Base-by-base conservation (phyloP, 2,329 filamentous ascomycete species). In the Ophiostoma sp. region DNA sequence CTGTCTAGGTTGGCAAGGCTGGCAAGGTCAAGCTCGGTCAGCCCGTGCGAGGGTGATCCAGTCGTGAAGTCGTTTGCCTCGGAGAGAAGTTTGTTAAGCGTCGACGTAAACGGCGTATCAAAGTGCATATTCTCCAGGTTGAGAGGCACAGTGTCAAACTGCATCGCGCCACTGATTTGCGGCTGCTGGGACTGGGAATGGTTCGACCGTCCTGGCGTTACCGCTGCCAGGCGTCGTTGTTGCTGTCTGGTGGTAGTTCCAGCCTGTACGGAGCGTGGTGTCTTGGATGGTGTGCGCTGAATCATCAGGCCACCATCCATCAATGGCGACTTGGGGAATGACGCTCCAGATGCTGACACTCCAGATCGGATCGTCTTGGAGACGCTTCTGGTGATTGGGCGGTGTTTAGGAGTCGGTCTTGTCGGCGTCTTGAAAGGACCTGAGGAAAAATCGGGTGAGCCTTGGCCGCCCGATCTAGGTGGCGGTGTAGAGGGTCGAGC, bases 71-170 rank as follows among this genome's bases (percentile, higher is more conserved):
- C 75, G 67, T 82, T 80, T 9, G 79, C 80, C 70, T 88, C 85
- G 7, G 84, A 87, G 27, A 91, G 80, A 70, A 91, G 80, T 73
- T 89, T 84, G 71, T 84, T 85, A 47, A 92, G 81, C 36, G 49
- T 55, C 6, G 84, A 81, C 1, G 86, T 87, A 73, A 89, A 84
- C 0, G 87, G 87, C 5, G 86, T 87, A 67, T 82, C 81, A 64
- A 80, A 78, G 3, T 73, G 67, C 40, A 78, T 71, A 64, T 78
- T 77, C 47, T 76, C 74, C 0, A 74, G 58, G 52, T 75, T 74
- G 0, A 74, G 58, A 2, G 72, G 72, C 63, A 82, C 78, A 49
- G 45, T 45, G 58, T 76, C 74, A 0, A 74, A 49, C 5, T 72
- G 72, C 64, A 82, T 78, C 38, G 14, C 27, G 27, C 40, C 47